These are phyloP conservation scores for Suhomyces ambrosiae DNA, from an alignment of 1,139 yeast genomes.

Conservation along the genomic window DNA sequence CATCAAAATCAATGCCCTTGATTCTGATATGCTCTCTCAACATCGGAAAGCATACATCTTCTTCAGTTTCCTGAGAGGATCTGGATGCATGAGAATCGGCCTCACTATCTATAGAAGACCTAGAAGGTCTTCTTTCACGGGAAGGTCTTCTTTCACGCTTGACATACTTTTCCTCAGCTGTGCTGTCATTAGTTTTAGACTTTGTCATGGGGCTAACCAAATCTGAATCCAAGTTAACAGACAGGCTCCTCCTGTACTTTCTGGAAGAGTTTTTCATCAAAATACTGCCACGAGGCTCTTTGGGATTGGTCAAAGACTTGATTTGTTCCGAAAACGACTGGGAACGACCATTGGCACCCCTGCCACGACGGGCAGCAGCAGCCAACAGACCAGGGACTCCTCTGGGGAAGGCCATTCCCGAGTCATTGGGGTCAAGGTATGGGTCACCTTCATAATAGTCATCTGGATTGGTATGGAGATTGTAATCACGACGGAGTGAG, in stretches of 20 bases:
- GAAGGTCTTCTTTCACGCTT: slow-evolving; percentile 10
- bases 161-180: slow-evolving; percentile 17
- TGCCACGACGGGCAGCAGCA: slow-evolving; percentile 23
- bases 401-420: slow-evolving; percentile 18
- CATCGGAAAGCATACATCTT: slow-evolving; percentile 97
- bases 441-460: slow-evolving; percentile 22
- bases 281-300: slow-evolving; percentile 10
- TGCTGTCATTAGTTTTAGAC: slow-evolving; percentile 38
- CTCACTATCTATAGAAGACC: slow-evolving; percentile 57
- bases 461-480: slow-evolving; percentile 25
- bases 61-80: slow-evolving; percentile 85
- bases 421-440: slow-evolving; percentile 22
- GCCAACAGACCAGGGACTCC: slow-evolving; percentile 18
- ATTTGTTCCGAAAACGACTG: slow-evolving; percentile 32
- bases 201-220: slow-evolving; percentile 36
- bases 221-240: slow-evolving; percentile 22
- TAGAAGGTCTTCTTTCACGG: slow-evolving; percentile 30
- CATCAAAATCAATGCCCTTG: slow-evolving; percentile 78
- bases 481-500: slow-evolving; percentile 24
- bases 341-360: slow-evolving; percentile 28
- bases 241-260: slow-evolving; percentile 21
- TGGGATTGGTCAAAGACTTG: slow-evolving; percentile 16
- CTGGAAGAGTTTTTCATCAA: slow-evolving; percentile 8
- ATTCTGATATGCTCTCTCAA: slow-evolving; percentile 67
- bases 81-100: slow-evolving; percentile 72